A percentile compares a stretch with the other conserved stretches of the same genome.
Conservation (phyloP, 257 asterid species). For the Solanum phureja region DNA sequence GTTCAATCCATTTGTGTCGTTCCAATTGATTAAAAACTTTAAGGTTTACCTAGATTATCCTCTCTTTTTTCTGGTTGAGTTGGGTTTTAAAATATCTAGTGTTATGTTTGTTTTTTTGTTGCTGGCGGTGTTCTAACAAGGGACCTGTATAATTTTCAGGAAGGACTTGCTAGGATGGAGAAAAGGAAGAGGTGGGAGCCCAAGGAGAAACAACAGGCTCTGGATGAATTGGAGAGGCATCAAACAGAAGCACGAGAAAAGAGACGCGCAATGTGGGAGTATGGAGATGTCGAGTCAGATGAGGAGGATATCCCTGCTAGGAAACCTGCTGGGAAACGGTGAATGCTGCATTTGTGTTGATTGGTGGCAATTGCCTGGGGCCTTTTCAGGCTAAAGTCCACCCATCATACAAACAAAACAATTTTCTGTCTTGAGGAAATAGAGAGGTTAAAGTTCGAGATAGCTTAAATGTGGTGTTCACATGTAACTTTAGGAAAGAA, state of each 20-base stretch:
- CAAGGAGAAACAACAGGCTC: slow-evolving; percentile 19
- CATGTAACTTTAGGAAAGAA: not conserved
- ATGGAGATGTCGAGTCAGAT: slow-evolving; percentile 86
- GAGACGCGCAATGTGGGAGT: slow-evolving; percentile 94
- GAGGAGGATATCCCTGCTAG: slow-evolving; percentile 77
- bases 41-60: not conserved
- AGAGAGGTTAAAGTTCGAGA: not conserved
- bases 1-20: not conserved
- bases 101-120: not conserved
- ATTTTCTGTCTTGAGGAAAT: not conserved
- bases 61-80: not conserved
- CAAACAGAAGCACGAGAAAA: slow-evolving; percentile 65
- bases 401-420: not conserved
- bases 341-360: slow-evolving; percentile 1
- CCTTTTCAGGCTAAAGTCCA: not conserved
- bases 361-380: not conserved
- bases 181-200: slow-evolving; percentile 50
- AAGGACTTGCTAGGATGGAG: slow-evolving; percentile 92
- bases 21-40: not conserved
- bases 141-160: slow-evolving; percentile 32
- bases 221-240: slow-evolving; percentile 72
- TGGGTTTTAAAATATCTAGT: not conserved
- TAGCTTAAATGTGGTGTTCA: not conserved
- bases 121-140: not conserved
- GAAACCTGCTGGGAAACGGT: slow-evolving; percentile 81